Evolutionary conservation across 2,329 filamentous ascomycete species (phyloP), one percentile per base, ranked within the genome.

Genomic region (Didymella pinodella): DNA sequence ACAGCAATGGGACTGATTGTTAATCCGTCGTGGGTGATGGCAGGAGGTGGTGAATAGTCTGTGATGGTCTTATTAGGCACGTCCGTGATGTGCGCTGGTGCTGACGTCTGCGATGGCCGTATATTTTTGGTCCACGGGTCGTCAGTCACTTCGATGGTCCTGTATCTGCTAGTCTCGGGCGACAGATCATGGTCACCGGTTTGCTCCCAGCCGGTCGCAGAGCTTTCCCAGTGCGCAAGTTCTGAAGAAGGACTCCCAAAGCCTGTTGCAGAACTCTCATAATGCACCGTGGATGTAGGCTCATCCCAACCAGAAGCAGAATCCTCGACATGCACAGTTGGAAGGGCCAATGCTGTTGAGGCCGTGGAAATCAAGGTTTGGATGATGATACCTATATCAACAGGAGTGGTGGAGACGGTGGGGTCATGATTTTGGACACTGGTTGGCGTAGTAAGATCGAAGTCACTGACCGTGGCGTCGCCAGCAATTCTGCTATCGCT

Each of bases 291-390:
- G 20, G 44, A 46, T 22, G 44, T 46, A 18, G 7, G 14, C 5
- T 34, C 36, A 1, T 45, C 36, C 48, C 54, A 57, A 22, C 32
- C 49, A n/a, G 46, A 20, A 28, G 44, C 55, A 4, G 49, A 34
- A 4, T 48, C 26, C 10, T 53, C 43, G 22, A 28, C 20, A 26
- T 58, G 55, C 18, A 53, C 55, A 1, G 48, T 48, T 3, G 45
- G 54, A 14, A 38, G 7, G 16, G 44, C 28, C 29, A n/a, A 20
- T 5, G 18, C 36, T 11, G n/a, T n/a, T 40, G 36, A 40, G 4
- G 36, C 26, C 14, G 22, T 31, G 11, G 43, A 25, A 1, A 32
- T 18, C 0, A 54, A 18, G 20, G 25, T 44, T 11, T 12, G 25
- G 25, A 45, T 50, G 32, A 45, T 31, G 25, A 26, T 41, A n/a